Evolutionary conservation across 1,284 basidiomycete genomes (phyloP).

Genomic region (Wallemia mellicola): DNA sequence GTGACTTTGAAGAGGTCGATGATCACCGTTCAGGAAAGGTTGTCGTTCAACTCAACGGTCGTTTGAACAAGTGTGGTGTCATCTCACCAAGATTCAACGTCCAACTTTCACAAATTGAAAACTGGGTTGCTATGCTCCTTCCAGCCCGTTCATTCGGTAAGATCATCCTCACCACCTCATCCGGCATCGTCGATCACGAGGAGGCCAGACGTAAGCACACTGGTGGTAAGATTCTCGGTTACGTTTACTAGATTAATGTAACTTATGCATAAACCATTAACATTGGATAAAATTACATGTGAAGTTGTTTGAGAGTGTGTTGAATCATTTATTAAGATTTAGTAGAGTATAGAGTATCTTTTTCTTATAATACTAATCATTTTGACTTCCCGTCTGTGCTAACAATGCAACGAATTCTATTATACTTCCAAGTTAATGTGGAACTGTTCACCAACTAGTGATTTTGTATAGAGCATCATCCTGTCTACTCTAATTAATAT

Average conservation of each 20-base stretch:
- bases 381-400: background rate
- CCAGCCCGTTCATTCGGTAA: slow-evolving; percentile 87
- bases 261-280: slow-evolving; percentile 3
- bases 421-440: background rate
- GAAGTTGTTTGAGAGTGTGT: too few species aligned
- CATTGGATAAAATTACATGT: background rate
- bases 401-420: background rate
- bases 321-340: too few species aligned
- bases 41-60: slow-evolving; percentile 90
- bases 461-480: background rate
- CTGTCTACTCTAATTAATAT: background rate
- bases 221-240: slow-evolving; percentile 63
- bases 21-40: slow-evolving; percentile 98
- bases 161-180: slow-evolving; percentile 81
- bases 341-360: too few species aligned
- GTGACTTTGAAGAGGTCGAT: slow-evolving; percentile 97
- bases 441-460: background rate
- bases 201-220: slow-evolving; percentile 97
- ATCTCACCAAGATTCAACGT: slow-evolving; percentile 97
- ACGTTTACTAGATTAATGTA: slow-evolving; percentile 29
- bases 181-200: slow-evolving; percentile 97
- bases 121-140: slow-evolving; percentile 74
- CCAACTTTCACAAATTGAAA: slow-evolving; percentile 69
- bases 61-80: slow-evolving; percentile 94
- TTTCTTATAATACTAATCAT: too few species aligned